Base-by-base conservation (phyloP, 306 rosid genomes). In the Oemleria cerasiformis region DNA sequence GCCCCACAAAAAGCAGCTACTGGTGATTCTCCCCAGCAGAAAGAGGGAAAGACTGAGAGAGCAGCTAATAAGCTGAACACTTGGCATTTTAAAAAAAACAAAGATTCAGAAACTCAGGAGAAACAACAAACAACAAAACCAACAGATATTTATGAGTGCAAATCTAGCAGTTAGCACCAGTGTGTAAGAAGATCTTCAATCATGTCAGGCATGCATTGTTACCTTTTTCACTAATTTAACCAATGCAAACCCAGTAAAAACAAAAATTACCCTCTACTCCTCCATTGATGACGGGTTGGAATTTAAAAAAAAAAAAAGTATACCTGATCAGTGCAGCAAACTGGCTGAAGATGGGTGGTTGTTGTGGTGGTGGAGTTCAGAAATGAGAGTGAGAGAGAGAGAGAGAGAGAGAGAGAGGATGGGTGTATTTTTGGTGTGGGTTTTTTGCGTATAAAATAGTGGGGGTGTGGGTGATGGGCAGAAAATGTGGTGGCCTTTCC, bases 401-500 rank as follows among this genome's bases (percentile, higher is more conserved):
- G 71, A 25, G 62, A 48, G 39, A 21, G 75, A 30, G 36, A 30
- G 36, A 30, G 74, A 14, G 73, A 45, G 21, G 34, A 49, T 34
- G 61, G 13, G 70, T 43, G 23, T n/a, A 4, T 16, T 42, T 42
- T 67, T 6, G 43, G 55, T 10, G 54, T 4, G 50, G 43, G 38
- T 0, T 5, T 72, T 39, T 57, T 9, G 16, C 14, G 72, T 70
- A 80, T 72, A 68, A 73, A 67, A 66, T 70, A 81, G 76, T 73
- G 82, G 81, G 74, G 75, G 88, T 79, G 76, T 71, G 82, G 81
- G 74, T 77, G 88, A 69, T 78, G 78, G 67, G 36, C 74, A 68
- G 14, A 51, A 16, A 50, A 39, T 51, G 20, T 70, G 63, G 82
- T 87, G 96, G 87, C 94, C 83, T 80, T 89, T 89, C 81, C 80